Evolutionary conservation across 176 grass and related monocot genomes (phyloP).

Genomic region (Rhipidocladum racemiflorum): DNA sequence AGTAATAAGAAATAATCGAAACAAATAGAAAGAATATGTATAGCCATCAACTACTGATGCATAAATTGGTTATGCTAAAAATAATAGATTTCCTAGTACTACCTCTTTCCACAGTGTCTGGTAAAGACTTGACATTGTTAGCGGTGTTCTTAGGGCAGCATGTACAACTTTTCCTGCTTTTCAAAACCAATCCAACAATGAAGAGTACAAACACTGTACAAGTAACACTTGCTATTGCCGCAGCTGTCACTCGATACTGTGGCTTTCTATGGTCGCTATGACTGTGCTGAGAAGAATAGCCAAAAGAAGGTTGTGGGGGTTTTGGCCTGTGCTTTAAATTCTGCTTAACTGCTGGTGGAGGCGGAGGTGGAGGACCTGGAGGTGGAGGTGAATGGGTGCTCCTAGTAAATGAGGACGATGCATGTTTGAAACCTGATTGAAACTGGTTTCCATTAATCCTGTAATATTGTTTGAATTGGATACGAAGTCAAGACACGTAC

Average conservation of each 20-base stretch:
- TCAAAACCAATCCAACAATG: constrained; percentile 59
- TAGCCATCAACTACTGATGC: constrained; percentile 4
- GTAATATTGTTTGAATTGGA: constrained; percentile 38
- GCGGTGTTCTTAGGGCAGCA: constrained; percentile 24
- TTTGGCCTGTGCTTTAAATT: constrained; percentile 52
- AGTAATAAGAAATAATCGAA: constrained; percentile 16
- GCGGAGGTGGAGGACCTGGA: constrained; percentile 35
- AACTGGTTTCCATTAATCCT: constrained; percentile 83
- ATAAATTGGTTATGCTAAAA: constrained; percentile 10
- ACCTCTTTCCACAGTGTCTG: constrained; percentile 47
- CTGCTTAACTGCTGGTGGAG: constrained; percentile 41
- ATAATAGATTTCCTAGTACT: constrained; percentile 7
- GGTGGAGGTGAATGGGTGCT: constrained; percentile 41
- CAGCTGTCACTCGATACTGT: constrained; percentile 40
- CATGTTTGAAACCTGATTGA: constrained; percentile 42
- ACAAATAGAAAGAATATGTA: constrained; percentile 13
- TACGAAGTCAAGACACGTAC: constrained; percentile 31
- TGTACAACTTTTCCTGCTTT: constrained; percentile 35
- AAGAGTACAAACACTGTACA: constrained; percentile 46
- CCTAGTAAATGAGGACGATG: constrained; percentile 30
- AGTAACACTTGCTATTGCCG: constrained; percentile 47
- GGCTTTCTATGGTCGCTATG: constrained; percentile 43
- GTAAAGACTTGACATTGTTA: constrained; percentile 35
- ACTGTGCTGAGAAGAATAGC: constrained; percentile 37
- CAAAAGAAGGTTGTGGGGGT: constrained; percentile 41